These are phyloP conservation scores for Graphilbum ipis-grandicollis DNA, from an alignment of 2,329 filamentous ascomycete species.

Conservation along the genomic window DNA sequence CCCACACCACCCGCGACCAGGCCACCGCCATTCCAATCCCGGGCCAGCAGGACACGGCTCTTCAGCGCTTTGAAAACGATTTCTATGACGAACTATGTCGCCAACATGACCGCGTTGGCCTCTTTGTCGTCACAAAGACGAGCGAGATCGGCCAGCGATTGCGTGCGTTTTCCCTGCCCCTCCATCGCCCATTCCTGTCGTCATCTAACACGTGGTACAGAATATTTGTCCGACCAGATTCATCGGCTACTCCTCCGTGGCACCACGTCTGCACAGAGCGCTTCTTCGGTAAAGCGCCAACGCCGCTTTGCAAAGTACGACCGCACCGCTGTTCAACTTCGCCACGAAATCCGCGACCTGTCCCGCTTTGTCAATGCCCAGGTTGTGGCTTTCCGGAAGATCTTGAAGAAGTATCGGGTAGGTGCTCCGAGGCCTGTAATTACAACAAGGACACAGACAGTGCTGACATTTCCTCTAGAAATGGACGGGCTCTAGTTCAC, in stretches of 20 bases:
- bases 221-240: slow-evolving; percentile 29
- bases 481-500: slow-evolving; percentile 58
- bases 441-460: background rate
- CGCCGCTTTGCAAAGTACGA: slow-evolving; percentile 36
- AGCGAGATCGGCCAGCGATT: slow-evolving; percentile 59
- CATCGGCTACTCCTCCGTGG: slow-evolving; percentile 28
- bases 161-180: slow-evolving; percentile 25
- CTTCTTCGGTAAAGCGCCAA: slow-evolving; percentile 26
- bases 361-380: slow-evolving; percentile 60
- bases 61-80: slow-evolving; percentile 50
- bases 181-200: slow-evolving; percentile 1
- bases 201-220: too few relatives aligned
- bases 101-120: slow-evolving; percentile 60
- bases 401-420: slow-evolving; percentile 63
- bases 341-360: slow-evolving; percentile 53
- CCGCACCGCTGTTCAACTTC: slow-evolving; percentile 35
- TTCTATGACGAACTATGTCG: slow-evolving; percentile 54
- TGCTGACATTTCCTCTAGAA: slow-evolving; percentile 27
- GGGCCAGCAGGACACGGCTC: slow-evolving; percentile 41
- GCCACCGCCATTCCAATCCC: slow-evolving; percentile 58
- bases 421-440: too few relatives aligned
- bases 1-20: slow-evolving; percentile 54
- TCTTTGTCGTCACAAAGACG: slow-evolving; percentile 66
- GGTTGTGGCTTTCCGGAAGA: slow-evolving; percentile 60
- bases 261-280: slow-evolving; percentile 16